Evolutionary conservation across 2,329 filamentous ascomycete species (phyloP), one percentile per base, ranked within the genome.

Genomic region (Esteya vermicola): DNA sequence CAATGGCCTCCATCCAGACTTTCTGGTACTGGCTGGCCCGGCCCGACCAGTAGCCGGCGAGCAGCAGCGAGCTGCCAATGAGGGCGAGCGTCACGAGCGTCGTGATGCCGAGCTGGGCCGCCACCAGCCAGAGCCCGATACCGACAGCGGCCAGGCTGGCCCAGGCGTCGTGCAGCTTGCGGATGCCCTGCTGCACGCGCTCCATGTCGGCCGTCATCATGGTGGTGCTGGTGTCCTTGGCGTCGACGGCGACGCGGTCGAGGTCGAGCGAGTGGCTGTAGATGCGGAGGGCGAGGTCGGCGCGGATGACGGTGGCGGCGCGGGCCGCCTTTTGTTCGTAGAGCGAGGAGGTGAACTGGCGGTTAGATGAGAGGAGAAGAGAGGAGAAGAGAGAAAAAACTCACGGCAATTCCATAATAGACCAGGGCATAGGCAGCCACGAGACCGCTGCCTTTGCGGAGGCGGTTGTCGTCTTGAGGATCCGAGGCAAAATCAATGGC

Each of bases 171-270:
- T 55, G 52, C 7, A 56, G 14, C 27, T 45, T 36, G 14, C 28
- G 38, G 10, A 54, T 37, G 2, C 50, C 47, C 2, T 36, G 32
- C 13, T 39, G 36, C 20, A 57, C 49, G 6, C 50, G 44, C 20
- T 55, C 51, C 4, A 54, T 46, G 45, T 57, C 54, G 6, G 50
- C 43, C 25, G 47, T 51, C 52, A 56, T 56, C 7, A 57, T 41
- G 1, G 53, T 57, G 9, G 54, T 30, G 4, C 28, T 31, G 9
- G 52, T 46, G 10, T 49, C 45, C 3, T 45, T 18, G 47, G 22
- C 46, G 6, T 46, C 45, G 2, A 34, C 27, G 3, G 43, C 39
- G 1, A 43, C 38, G 2, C 47, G 20, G 6, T 45, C 42, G 19
- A 48, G 32, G 13, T 49, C 38, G 9, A 54, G 48, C 0, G 53